Percentiles rank a stretch among this genome's conserved stretches.
phyloP scores from a whole-genome alignment of 352 stramenopile species.

The Pythium utonaiense region DNA sequence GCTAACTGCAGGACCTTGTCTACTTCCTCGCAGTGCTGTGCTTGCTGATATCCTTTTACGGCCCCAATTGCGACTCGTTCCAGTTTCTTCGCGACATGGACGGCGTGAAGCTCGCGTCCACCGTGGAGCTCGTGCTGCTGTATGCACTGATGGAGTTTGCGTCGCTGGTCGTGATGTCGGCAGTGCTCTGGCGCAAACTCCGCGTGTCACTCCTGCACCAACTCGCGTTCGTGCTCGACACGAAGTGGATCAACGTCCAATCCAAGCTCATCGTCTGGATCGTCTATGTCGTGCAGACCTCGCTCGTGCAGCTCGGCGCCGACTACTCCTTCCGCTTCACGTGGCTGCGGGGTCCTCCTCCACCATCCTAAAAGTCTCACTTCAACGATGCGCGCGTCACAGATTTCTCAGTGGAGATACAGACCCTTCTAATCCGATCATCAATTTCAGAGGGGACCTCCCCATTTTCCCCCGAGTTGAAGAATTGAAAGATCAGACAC shows the following conservation, averaged over 20 bases:
- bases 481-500: background rate
- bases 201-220: constrained; percentile 4
- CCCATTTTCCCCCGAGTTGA: constrained; percentile 2
- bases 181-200: background rate
- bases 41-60: constrained; percentile 19
- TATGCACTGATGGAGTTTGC: constrained; percentile 4
- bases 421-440: background rate
- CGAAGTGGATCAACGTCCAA: constrained; percentile 4
- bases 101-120: background rate
- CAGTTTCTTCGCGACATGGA: constrained; percentile 15
- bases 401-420: background rate
- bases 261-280: constrained; percentile 17
- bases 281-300: constrained; percentile 11
- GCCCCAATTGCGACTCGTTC: constrained; percentile 25
- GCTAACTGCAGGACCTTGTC: too few relatives aligned
- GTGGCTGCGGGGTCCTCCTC: background rate
- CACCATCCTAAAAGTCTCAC: background rate
- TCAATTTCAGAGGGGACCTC: constrained; percentile 2
- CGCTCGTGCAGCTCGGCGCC: constrained; percentile 4
- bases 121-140: constrained; percentile 2
- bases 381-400: background rate
- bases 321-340: background rate
- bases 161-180: constrained; percentile 2
- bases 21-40: constrained; percentile 1
- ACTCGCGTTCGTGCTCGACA: constrained; percentile 17